Conservation (phyloP, 2,329 filamentous ascomycete genomes). For the Parafenestella ontariensis region DNA sequence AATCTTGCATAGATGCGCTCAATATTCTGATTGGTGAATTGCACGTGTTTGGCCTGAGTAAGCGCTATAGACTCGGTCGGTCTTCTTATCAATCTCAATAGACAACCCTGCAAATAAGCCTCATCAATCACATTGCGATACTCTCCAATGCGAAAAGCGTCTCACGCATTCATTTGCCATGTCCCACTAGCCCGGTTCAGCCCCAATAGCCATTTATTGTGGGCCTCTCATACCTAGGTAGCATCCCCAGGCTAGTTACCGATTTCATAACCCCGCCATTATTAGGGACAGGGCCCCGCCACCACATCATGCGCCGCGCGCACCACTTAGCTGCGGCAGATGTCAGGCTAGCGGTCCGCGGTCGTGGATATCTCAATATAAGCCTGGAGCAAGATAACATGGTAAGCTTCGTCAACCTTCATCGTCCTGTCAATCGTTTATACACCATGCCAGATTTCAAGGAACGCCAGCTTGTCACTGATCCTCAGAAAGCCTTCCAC, state of each 20-base stretch:
- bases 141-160: neutral
- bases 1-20: neutral
- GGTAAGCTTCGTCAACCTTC: slow-evolving; percentile 9
- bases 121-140: slow-evolving; percentile 5
- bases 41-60: slow-evolving; percentile 13
- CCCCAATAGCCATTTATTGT: slow-evolving; percentile 11
- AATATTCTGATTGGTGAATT: neutral
- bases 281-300: slow-evolving; percentile 34
- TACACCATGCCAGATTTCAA: slow-evolving; percentile 43
- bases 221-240: slow-evolving; percentile 28
- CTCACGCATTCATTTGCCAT: slow-evolving; percentile 15
- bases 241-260: slow-evolving; percentile 20
- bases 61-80: slow-evolving; percentile 1
- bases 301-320: slow-evolving; percentile 41
- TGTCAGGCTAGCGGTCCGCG: slow-evolving; percentile 25
- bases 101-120: slow-evolving; percentile 20
- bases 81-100: neutral
- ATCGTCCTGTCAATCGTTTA: neutral
- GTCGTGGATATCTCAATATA: slow-evolving; percentile 37
- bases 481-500: slow-evolving; percentile 48
- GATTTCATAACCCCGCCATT: slow-evolving; percentile 34
- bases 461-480: slow-evolving; percentile 45
- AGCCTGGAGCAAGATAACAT: slow-evolving; percentile 24
- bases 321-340: slow-evolving; percentile 43
- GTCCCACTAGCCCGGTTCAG: slow-evolving; percentile 31